Evolutionary conservation across 495 filamentous ascomycete genomes (phyloP).

Genomic region (Penicillium daleae): DNA sequence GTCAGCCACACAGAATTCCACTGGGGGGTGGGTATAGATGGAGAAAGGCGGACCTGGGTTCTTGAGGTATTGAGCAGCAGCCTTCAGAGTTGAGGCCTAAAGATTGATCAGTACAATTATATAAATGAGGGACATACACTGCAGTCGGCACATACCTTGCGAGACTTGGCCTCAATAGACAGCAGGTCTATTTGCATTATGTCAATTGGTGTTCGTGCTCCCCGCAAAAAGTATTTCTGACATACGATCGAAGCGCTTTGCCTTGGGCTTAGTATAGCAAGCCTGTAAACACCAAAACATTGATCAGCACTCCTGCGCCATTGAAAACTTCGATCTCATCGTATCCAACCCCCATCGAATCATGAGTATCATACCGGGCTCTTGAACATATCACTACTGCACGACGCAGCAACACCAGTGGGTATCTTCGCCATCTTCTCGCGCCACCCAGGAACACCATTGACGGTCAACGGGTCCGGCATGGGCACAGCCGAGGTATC

Average conservation of each 20-base stretch:
- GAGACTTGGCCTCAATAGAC: conserved; percentile 46
- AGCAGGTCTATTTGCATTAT: conserved; percentile 33
- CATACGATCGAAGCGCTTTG: conserved; percentile 86
- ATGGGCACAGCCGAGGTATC: conserved; percentile 44
- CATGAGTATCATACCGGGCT: conserved; percentile 53
- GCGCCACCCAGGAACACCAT: conserved; percentile 69
- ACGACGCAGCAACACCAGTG: conserved; percentile 75
- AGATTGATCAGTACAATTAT: not conserved
- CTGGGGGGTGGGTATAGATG: too few species aligned
- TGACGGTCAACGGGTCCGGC: conserved; percentile 69
- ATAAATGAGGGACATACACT: conserved; percentile 7
- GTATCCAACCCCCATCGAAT: not conserved
- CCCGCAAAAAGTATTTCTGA: conserved; percentile 20
- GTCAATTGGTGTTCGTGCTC: not conserved
- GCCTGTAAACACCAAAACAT: conserved; percentile 31
- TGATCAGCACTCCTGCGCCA: conserved; percentile 4
- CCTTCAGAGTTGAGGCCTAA: conserved; percentile 71
- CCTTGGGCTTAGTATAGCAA: conserved; percentile 70
- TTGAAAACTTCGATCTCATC: not conserved
- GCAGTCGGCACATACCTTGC: conserved; percentile 35
- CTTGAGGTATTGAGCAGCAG: conserved; percentile 73
- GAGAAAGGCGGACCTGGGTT: conserved; percentile 57
- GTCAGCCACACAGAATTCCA: not conserved
- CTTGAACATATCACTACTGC: conserved; percentile 86
- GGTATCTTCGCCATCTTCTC: conserved; percentile 67